These are phyloP conservation scores for Lodderomyces oxycetoniae DNA, from an alignment of 1,139 yeast species.

Conservation along the genomic window DNA sequence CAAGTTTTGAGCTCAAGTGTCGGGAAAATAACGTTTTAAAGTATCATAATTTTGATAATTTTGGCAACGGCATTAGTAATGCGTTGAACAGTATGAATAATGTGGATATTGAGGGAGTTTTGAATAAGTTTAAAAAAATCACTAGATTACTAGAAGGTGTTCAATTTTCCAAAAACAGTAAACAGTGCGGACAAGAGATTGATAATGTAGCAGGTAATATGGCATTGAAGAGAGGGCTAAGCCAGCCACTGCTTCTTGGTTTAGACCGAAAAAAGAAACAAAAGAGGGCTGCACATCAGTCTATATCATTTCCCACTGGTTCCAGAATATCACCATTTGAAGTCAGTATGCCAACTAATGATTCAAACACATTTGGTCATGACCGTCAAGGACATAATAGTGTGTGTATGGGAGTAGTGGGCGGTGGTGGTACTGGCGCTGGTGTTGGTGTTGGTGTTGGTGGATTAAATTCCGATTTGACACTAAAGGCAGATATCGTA, in stretches of 20 bases:
- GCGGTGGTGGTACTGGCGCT: too few relatives aligned
- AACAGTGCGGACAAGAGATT: conserved; percentile 6
- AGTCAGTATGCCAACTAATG: too few relatives aligned
- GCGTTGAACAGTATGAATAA: conserved; percentile 4
- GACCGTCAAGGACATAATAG: too few relatives aligned
- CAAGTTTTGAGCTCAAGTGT: conserved; percentile 12
- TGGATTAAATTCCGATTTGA: conserved; percentile 16
- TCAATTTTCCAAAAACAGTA: background rate
- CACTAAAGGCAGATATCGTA: conserved; percentile 14
- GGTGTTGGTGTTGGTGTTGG: conserved; percentile 16
- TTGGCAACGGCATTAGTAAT: background rate
- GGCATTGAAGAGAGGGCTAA: background rate
- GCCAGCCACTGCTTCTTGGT: conserved; percentile 4
- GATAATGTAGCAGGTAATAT: conserved; percentile 4
- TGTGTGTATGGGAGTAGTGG: too few relatives aligned
- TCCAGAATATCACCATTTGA: background rate
- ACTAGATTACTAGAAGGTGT: conserved; percentile 11
- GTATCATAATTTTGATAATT: conserved; percentile 4
- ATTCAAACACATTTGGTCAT: too few relatives aligned
- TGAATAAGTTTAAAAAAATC: conserved; percentile 9
- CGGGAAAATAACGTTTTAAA: conserved; percentile 7
- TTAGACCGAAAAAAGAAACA: conserved; percentile 6
- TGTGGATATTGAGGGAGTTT: conserved; percentile 11
- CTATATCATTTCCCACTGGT: background rate
- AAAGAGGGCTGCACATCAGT: background rate